Conservation (phyloP, 108 stramenopile species). For the Stephanodiscus triporus region DNA sequence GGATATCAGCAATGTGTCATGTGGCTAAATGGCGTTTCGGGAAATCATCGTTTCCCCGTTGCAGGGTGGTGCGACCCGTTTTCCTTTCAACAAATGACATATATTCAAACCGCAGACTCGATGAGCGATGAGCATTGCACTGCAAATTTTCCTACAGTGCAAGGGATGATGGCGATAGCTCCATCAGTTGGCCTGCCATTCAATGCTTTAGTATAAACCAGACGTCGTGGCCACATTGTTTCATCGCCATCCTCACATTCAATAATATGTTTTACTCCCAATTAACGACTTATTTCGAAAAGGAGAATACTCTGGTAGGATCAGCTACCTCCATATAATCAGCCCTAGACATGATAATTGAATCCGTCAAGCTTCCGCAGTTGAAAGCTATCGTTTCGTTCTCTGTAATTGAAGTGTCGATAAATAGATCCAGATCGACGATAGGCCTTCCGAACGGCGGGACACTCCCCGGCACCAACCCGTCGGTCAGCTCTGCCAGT, state of each 20-base stretch:
- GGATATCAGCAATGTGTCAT: too few relatives aligned
- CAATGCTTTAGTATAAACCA: too few relatives aligned
- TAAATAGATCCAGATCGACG: constrained; percentile 22
- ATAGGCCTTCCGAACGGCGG: constrained; percentile 24
- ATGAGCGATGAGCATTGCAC: too few relatives aligned
- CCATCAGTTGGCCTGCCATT: not conserved
- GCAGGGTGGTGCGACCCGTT: too few relatives aligned
- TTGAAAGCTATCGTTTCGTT: constrained; percentile 19
- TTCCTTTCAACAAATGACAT: too few relatives aligned
- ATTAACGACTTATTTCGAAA: constrained; percentile 24
- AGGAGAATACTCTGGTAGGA: constrained; percentile 17
- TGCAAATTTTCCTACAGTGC: too few relatives aligned
- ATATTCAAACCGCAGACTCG: too few relatives aligned
- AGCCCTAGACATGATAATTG: constrained; percentile 11
- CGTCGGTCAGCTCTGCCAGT: constrained; percentile 17
- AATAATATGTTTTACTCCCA: not conserved
- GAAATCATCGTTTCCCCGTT: too few relatives aligned
- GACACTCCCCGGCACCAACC: constrained; percentile 16
- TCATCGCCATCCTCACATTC: not conserved
- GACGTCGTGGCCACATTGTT: too few relatives aligned
- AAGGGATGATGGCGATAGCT: too few relatives aligned
- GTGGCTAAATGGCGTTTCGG: too few relatives aligned
- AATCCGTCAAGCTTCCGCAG: constrained; percentile 30
- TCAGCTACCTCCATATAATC: constrained; percentile 12
- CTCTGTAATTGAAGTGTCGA: constrained; percentile 22